Evolutionary conservation across 306 rosid species (phyloP), one percentile per base, ranked within the genome.

Genomic region (Cicer arietinum): DNA sequence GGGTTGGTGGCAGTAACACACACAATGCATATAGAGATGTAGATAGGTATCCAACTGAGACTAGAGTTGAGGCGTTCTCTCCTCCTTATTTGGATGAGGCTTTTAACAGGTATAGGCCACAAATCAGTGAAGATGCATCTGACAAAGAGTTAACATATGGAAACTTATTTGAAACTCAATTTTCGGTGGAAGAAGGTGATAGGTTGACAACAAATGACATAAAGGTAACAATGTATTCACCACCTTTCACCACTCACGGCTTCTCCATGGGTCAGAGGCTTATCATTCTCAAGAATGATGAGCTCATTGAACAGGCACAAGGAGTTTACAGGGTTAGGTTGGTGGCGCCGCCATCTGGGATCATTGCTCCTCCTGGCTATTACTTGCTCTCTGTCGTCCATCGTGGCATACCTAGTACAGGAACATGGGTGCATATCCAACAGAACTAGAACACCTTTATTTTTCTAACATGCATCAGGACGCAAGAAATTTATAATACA

Each of bases 201-300:
- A 16, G 6, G 17, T n/a, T 74, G 65, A 1, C 8, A 0, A 52
- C 16, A 50, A 57, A 11, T 6, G 86, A 86, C 16, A n/a, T 95
- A 8, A 81, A 80, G 90, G 86, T 90, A 12, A 74, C 89, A 11
- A 84, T 95, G 76, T 88, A 88, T 67, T 47, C 79, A 4, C 93
- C 95, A 3, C 98, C 99, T 0, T 95, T 95, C 71, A 95, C 99
- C 4, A 95, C 99, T 46, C 99, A 92, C 20, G 99, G 99, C 0
- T 83, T 63, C 70, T 92, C 99, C 0, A 86, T 86, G 99, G 89
- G 85, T 22, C 99, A 95, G 60, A 90, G 98, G 72, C 83, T 89
- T 18, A 0, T 95, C 22, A 25, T 85, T 37, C 79, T 95, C 64
- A 78, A 30, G 58, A 68, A 43, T 8, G 20, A 80, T 3, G 43